phyloP scores from a whole-genome alignment of 306 rosid species.

The Dryas octopetala region DNA sequence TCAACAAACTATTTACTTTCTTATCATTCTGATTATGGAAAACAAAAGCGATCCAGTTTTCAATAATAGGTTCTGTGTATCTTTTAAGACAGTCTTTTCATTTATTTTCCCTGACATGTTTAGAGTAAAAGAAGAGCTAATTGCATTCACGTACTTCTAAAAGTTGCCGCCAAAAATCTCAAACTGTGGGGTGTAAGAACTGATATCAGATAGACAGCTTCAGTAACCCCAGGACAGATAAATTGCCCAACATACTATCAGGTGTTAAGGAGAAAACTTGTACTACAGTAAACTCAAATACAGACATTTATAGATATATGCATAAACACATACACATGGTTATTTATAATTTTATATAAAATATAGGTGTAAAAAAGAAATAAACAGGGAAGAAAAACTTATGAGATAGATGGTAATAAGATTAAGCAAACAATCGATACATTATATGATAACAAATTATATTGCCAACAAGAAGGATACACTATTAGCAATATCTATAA shows the following conservation, averaged over 20 bases:
- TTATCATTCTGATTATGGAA: neutral
- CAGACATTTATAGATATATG: neutral
- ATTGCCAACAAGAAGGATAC: slow-evolving; percentile 61
- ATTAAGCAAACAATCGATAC: neutral
- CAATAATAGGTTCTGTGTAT: neutral
- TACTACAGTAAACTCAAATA: slow-evolving; percentile 11
- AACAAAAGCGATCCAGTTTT: neutral
- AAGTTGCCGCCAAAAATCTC: slow-evolving; percentile 38
- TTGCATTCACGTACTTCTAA: slow-evolving; percentile 36
- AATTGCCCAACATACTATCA: slow-evolving; percentile 38
- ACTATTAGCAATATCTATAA: slow-evolving; percentile 39
- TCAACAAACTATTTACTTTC: neutral
- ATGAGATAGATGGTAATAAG: slow-evolving; percentile 1
- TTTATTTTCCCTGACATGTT: slow-evolving; percentile 2
- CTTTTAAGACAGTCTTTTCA: neutral
- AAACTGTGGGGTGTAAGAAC: slow-evolving; percentile 48
- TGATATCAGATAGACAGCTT: slow-evolving; percentile 48
- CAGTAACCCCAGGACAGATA: slow-evolving; percentile 39
- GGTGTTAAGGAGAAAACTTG: slow-evolving; percentile 54
- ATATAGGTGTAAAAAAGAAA: slow-evolving; percentile 10
- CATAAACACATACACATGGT: neutral
- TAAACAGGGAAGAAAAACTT: slow-evolving; percentile 1
- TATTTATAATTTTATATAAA: neutral
- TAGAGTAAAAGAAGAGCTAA: slow-evolving; percentile 20
- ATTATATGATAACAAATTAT: slow-evolving; percentile 23